Conservation (phyloP, 805 yeast species). For the Spathaspora girioi region DNA sequence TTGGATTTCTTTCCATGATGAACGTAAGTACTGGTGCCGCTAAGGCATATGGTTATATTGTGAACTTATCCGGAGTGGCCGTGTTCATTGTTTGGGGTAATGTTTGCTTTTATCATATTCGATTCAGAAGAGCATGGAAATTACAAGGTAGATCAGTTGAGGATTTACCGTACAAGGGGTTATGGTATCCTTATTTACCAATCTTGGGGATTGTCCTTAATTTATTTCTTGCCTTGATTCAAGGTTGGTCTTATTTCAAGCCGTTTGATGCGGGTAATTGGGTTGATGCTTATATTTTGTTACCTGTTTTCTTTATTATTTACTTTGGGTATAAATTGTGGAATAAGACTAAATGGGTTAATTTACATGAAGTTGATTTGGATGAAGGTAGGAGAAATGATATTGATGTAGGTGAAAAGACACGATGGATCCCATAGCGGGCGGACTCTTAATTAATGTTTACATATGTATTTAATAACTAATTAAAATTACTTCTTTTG, state of each 20-base stretch:
- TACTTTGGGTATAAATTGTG: conserved; percentile 35
- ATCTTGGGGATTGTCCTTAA: conserved; percentile 47
- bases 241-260: conserved; percentile 62
- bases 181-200: conserved; percentile 50
- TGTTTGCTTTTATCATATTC: conserved; percentile 51
- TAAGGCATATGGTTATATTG: conserved; percentile 56
- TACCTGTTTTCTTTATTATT: conserved; percentile 52
- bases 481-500: neutral
- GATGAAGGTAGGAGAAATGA: conserved; percentile 49
- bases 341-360: conserved; percentile 40
- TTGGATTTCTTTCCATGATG: conserved; percentile 57
- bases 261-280: conserved; percentile 49
- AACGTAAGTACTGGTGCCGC: conserved; percentile 55
- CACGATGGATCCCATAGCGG: neutral
- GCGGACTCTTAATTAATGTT: too few relatives aligned
- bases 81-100: conserved; percentile 68
- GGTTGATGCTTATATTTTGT: conserved; percentile 58
- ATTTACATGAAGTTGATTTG: conserved; percentile 44
- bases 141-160: conserved; percentile 32
- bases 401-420: conserved; percentile 9
- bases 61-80: conserved; percentile 62
- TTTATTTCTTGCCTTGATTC: conserved; percentile 52
- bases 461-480: neutral
- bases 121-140: conserved; percentile 48
- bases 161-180: conserved; percentile 34